phyloP scores from a whole-genome alignment of 2,329 filamentous ascomycete genomes.

The Fusarium metavorans region DNA sequence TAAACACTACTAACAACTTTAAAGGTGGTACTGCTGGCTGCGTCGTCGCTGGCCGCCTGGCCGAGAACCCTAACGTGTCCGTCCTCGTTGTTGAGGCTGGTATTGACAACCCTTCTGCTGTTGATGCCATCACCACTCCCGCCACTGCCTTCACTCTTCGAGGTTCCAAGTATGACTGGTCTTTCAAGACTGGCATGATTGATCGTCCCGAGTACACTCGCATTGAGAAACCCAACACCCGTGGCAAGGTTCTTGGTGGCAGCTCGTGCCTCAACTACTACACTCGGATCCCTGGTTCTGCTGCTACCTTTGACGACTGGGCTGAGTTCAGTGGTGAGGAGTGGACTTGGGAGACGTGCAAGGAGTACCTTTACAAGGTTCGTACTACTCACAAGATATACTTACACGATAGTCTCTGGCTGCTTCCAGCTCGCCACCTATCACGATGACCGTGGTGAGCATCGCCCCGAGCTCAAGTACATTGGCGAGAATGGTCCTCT shows the following conservation, averaged over 20 bases:
- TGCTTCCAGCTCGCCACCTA: conserved; percentile 59
- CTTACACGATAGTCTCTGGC: background rate
- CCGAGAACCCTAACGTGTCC: conserved; percentile 52
- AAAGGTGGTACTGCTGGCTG: conserved; percentile 51
- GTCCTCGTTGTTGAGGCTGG: conserved; percentile 63
- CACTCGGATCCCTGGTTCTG: conserved; percentile 71
- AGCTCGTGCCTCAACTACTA: conserved; percentile 72
- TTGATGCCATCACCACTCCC: conserved; percentile 66
- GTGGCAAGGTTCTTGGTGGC: conserved; percentile 70
- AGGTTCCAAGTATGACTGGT: conserved; percentile 68
- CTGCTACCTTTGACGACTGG: conserved; percentile 73
- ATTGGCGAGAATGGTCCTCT: conserved; percentile 66
- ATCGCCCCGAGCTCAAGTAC: conserved; percentile 59
- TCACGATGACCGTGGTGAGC: conserved; percentile 64
- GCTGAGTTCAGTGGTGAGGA: conserved; percentile 78
- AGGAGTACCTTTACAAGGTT: conserved; percentile 64
- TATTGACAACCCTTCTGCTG: conserved; percentile 59
- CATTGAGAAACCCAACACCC: conserved; percentile 72
- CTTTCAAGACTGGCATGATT: conserved; percentile 72
- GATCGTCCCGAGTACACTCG: conserved; percentile 69
- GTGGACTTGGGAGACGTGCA: conserved; percentile 65
- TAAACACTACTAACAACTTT: background rate
- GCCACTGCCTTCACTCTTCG: conserved; percentile 65
- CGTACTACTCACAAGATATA: background rate
- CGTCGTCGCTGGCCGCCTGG: conserved; percentile 52